phyloP scores from a whole-genome alignment of 257 asterid genomes.

The Eucommia ulmoides region DNA sequence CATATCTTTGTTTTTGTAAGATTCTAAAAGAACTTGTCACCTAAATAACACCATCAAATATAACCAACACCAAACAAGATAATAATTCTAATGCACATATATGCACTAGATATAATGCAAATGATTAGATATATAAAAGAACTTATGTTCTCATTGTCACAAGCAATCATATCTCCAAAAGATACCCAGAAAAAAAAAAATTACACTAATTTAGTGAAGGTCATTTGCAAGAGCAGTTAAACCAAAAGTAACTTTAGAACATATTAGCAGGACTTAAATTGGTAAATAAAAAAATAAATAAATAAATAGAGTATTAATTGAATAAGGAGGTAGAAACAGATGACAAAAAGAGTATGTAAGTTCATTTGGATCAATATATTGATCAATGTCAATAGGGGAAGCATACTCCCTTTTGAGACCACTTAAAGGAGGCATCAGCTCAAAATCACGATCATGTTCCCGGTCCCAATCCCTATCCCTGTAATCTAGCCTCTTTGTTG shows the following conservation, averaged over 20 bases:
- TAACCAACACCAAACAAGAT: no score
- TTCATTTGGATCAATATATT: conserved; percentile 91
- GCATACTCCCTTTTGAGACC: conserved; percentile 68
- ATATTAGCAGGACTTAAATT: background rate
- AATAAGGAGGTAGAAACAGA: background rate
- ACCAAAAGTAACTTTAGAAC: background rate
- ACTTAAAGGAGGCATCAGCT: conserved; percentile 99
- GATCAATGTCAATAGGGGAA: conserved; percentile 60
- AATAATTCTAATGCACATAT: background rate
- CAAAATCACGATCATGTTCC: conserved; percentile 87
- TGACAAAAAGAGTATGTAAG: conserved; percentile 91
- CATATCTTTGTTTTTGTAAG: no score
- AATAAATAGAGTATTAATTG: background rate
- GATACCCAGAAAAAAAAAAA: conserved; percentile 58
- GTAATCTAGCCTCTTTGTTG: conserved; percentile 63
- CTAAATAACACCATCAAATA: no score
- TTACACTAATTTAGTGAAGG: conserved; percentile 6
- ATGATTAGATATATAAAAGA: background rate
- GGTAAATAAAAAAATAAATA: no score
- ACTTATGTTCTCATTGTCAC: conserved; percentile 86
- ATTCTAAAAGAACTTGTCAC: no score
- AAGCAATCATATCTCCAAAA: conserved; percentile 98
- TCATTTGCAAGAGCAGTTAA: background rate
- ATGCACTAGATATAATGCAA: background rate
- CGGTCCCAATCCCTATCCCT: conserved; percentile 87